These are phyloP conservation scores for Achlya hypogyna DNA, from an alignment of 352 stramenopile species.

Conservation along the genomic window DNA sequence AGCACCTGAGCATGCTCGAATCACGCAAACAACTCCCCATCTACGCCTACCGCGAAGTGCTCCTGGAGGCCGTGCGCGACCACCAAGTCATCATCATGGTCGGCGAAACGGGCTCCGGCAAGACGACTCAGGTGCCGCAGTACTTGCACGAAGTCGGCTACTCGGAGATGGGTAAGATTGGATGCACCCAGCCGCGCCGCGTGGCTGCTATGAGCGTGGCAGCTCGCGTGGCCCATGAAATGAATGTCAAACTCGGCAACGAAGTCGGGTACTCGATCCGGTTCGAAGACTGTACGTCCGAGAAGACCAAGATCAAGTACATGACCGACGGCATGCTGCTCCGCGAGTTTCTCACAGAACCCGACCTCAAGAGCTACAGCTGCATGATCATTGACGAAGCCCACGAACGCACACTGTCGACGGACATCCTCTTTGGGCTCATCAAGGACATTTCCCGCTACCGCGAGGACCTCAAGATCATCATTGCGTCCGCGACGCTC, in stretches of 20 bases:
- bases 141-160: conserved; percentile 96
- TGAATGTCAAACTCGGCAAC: conserved; percentile 95
- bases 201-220: conserved; percentile 99
- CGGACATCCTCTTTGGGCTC: conserved; percentile 98
- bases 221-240: conserved; percentile 96
- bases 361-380: conserved; percentile 93
- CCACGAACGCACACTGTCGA: conserved; percentile 97
- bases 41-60: conserved; percentile 95
- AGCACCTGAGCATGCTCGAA: conserved; percentile 93
- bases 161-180: conserved; percentile 93
- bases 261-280: conserved; percentile 98
- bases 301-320: conserved; percentile 97
- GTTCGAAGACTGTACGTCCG: conserved; percentile 98
- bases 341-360: conserved; percentile 97
- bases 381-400: conserved; percentile 99
- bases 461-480: conserved; percentile 95
- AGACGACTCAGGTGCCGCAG: conserved; percentile 99
- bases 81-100: conserved; percentile 79
- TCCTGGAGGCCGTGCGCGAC: conserved; percentile 82
- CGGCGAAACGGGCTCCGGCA: conserved; percentile 92
- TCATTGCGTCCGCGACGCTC: conserved; percentile 94
- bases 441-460: conserved; percentile 98
- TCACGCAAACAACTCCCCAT: conserved; percentile 94
- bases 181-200: conserved; percentile 91
- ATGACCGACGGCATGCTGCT: conserved; percentile 99